Evolutionary conservation across 2,329 filamentous ascomycete genomes (phyloP).

Genomic region (Neoarthrinium moseri): DNA sequence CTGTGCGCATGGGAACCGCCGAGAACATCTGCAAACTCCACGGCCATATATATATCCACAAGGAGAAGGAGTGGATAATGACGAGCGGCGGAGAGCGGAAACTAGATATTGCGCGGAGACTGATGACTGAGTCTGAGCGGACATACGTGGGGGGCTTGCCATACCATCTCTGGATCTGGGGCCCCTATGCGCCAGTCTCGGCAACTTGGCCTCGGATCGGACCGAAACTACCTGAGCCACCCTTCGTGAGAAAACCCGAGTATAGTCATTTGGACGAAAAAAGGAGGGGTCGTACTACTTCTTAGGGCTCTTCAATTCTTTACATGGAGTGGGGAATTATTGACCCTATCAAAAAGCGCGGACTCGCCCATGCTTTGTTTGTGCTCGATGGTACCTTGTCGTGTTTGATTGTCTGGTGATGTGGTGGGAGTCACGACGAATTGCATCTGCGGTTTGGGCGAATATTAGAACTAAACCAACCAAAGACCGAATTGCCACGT

Average conservation of each 20-base stretch:
- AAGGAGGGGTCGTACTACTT: too few relatives aligned
- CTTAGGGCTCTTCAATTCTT: too few relatives aligned
- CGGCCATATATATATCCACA: neutral
- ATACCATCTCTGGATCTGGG: neutral
- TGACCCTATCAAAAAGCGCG: too few relatives aligned
- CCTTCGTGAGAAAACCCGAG: neutral
- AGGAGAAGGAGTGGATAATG: neutral
- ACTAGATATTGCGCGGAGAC: neutral
- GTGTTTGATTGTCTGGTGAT: too few relatives aligned
- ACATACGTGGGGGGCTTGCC: neutral
- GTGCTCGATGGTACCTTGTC: too few relatives aligned
- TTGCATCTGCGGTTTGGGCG: too few relatives aligned
- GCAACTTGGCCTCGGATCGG: neutral
- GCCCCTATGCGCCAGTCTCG: neutral
- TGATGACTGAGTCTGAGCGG: neutral
- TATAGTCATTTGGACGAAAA: neutral
- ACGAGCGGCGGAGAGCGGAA: neutral
- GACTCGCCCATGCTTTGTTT: too few relatives aligned
- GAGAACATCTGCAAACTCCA: neutral
- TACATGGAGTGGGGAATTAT: neutral
- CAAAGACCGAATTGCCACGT: too few relatives aligned
- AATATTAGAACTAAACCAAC: too few relatives aligned
- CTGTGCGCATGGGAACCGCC: neutral
- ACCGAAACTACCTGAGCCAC: neutral
- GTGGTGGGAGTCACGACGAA: too few relatives aligned